phyloP scores from a whole-genome alignment of 169 alveolate genomes.

The Neospora caninum region DNA sequence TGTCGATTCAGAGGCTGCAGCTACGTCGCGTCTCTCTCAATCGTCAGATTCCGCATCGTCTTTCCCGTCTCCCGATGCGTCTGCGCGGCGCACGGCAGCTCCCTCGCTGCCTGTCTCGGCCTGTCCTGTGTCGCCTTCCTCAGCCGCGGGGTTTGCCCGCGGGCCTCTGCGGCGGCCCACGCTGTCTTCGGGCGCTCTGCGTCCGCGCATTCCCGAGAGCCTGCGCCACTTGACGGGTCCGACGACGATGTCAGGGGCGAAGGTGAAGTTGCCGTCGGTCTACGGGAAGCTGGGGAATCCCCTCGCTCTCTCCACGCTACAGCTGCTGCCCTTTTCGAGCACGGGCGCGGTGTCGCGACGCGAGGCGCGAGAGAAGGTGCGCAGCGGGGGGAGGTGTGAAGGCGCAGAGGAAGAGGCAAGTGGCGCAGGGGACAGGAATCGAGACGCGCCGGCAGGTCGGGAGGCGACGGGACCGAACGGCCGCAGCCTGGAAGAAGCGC shows the following conservation, averaged over 20 bases:
- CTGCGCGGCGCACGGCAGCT: too few species aligned
- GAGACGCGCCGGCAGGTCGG: too few species aligned
- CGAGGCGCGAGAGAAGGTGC: not conserved
- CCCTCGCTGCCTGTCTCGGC: not conserved
- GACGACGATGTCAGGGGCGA: conserved; percentile 23
- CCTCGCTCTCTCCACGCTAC: conserved; percentile 75
- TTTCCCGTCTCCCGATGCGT: not conserved
- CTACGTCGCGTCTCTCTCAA: too few species aligned
- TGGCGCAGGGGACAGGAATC: not conserved
- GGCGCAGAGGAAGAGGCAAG: not conserved
- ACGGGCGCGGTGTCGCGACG: conserved; percentile 47
- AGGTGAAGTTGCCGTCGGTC: conserved; percentile 79
- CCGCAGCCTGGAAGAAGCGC: not conserved
- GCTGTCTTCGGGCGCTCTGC: not conserved
- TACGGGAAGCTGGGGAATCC: conserved; percentile 83
- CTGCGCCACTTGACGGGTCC: conserved; percentile 31
- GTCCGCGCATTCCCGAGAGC: not conserved
- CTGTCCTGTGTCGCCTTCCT: not conserved
- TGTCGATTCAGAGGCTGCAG: not conserved
- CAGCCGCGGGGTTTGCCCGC: not conserved
- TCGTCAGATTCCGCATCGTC: too few species aligned
- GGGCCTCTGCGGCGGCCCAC: not conserved
- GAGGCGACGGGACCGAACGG: not conserved
- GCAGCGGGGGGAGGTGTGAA: conserved; percentile 10
- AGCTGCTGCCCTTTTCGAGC: conserved; percentile 70